These are phyloP conservation scores for Lagenidium giganteum DNA, from an alignment of 352 stramenopile species.

Conservation along the genomic window DNA sequence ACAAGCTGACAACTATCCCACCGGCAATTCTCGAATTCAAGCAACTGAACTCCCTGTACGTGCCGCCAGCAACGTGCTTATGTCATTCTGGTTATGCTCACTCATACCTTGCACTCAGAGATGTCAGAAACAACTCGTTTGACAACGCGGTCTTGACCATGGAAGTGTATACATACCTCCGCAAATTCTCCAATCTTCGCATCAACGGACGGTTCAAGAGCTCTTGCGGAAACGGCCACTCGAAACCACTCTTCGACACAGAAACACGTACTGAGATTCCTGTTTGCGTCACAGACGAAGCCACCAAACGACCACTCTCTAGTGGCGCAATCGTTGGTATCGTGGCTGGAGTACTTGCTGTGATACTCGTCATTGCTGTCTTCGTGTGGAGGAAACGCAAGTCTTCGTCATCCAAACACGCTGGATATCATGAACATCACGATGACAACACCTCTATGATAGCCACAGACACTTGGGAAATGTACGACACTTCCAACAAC, in stretches of 20 bases:
- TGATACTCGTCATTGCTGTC: not conserved
- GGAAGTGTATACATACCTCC: constrained; percentile 17
- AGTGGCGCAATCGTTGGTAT: constrained; percentile 30
- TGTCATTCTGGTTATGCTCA: too few species aligned
- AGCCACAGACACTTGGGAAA: constrained; percentile 16
- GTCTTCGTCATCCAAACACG: not conserved
- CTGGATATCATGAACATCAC: not conserved
- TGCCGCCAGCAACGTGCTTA: too few species aligned
- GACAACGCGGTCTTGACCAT: constrained; percentile 26
- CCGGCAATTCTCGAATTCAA: constrained; percentile 37
- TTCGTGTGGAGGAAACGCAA: constrained; percentile 10
- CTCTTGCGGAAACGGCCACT: too few species aligned
- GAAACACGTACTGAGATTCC: constrained; percentile 36
- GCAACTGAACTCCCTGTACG: constrained; percentile 31
- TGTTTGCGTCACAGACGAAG: constrained; percentile 15
- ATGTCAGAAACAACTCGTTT: constrained; percentile 51
- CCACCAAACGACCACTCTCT: constrained; percentile 21
- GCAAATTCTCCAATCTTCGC: constrained; percentile 27
- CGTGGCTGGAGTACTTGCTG: constrained; percentile 23
- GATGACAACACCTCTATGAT: constrained; percentile 6
- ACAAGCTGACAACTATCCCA: constrained; percentile 49
- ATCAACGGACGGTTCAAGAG: constrained; percentile 21
- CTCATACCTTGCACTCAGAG: too few species aligned
- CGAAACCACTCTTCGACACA: too few species aligned
- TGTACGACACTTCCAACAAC: constrained; percentile 19